phyloP scores from a whole-genome alignment of 441 rosid genomes.

The Hura crepitans region DNA sequence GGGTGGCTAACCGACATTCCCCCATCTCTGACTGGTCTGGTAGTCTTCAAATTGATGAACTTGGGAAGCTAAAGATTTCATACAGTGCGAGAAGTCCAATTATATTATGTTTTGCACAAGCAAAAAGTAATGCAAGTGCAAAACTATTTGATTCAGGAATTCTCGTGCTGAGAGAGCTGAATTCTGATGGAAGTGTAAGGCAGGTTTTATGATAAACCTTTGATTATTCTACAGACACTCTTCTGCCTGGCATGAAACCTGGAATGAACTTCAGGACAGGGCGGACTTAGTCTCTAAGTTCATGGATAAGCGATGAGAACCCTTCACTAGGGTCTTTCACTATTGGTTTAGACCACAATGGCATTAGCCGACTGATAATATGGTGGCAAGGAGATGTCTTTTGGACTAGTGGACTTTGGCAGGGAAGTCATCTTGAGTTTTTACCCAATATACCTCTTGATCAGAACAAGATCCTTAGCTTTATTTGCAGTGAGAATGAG shows the following conservation, averaged over 20 bases:
- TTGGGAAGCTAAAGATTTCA: slow-evolving; percentile 27
- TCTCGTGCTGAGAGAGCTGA: slow-evolving; percentile 9
- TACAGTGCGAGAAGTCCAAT: not conserved
- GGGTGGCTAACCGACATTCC: slow-evolving; percentile 33
- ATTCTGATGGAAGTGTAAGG: not conserved
- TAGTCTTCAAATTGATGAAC: slow-evolving; percentile 19
- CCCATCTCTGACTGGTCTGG: slow-evolving; percentile 22
- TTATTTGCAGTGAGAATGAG: slow-evolving; percentile 23
- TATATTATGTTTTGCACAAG: slow-evolving; percentile 1
- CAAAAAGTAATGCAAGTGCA: slow-evolving; percentile 11
- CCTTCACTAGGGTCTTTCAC: slow-evolving; percentile 32
- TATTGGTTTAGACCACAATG: slow-evolving; percentile 17
- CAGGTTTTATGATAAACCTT: slow-evolving; percentile 39
- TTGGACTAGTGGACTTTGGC: slow-evolving; percentile 28
- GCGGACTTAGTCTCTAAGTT: slow-evolving; percentile 16
- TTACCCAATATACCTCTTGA: not conserved
- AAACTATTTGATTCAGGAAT: slow-evolving; percentile 13
- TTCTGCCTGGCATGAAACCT: slow-evolving; percentile 39
- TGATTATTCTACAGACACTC: slow-evolving; percentile 34
- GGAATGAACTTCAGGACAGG: slow-evolving; percentile 24
- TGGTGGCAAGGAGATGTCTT: slow-evolving; percentile 18
- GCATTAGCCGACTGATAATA: slow-evolving; percentile 13
- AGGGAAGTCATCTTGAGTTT: not conserved
- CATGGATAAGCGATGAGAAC: slow-evolving; percentile 19
- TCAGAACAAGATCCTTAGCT: slow-evolving; percentile 13